Evolutionary conservation across 768 basidiomycete genomes (phyloP).

Genomic region (Leccinum pellstonianum): DNA sequence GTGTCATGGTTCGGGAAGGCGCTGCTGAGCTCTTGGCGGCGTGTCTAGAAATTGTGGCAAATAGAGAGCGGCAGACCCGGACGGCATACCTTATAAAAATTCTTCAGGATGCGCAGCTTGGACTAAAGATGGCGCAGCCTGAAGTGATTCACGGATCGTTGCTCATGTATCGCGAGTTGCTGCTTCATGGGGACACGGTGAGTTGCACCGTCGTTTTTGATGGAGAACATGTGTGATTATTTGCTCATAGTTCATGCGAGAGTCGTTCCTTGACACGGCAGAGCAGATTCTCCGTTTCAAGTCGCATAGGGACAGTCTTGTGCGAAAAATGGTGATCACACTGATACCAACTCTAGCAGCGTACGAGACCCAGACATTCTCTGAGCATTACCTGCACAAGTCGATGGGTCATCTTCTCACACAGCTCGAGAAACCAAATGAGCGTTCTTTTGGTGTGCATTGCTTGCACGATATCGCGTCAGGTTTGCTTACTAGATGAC

Average conservation of each 20-base stretch:
- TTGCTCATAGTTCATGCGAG: slow-evolving; percentile 75
- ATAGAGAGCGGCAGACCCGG: slow-evolving; percentile 64
- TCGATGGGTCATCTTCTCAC: slow-evolving; percentile 90
- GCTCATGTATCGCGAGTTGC: slow-evolving; percentile 85
- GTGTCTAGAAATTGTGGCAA: slow-evolving; percentile 83
- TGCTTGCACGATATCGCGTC: slow-evolving; percentile 13
- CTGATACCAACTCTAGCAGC: slow-evolving; percentile 93
- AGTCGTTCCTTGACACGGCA: slow-evolving; percentile 81
- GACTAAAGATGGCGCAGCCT: slow-evolving; percentile 74
- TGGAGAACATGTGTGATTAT: slow-evolving; percentile 1
- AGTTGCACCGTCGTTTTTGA: slow-evolving; percentile 26
- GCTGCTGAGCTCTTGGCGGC: slow-evolving; percentile 92
- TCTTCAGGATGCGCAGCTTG: slow-evolving; percentile 83
- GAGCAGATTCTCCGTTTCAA: slow-evolving; percentile 89
- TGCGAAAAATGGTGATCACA: slow-evolving; percentile 92
- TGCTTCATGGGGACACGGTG: slow-evolving; percentile 94
- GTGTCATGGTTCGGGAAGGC: slow-evolving; percentile 88
- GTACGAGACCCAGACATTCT: slow-evolving; percentile 92
- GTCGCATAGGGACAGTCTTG: slow-evolving; percentile 80
- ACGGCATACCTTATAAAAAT: slow-evolving; percentile 74
- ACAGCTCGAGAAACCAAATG: slow-evolving; percentile 84
- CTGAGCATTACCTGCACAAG: slow-evolving; percentile 87
- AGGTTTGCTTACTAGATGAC: slow-evolving; percentile 1
- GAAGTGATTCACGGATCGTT: slow-evolving; percentile 93
- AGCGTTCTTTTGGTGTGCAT: slow-evolving; percentile 75